Evolutionary conservation across 257 asterid species (phyloP).

Genomic region (Verbena officinalis): DNA sequence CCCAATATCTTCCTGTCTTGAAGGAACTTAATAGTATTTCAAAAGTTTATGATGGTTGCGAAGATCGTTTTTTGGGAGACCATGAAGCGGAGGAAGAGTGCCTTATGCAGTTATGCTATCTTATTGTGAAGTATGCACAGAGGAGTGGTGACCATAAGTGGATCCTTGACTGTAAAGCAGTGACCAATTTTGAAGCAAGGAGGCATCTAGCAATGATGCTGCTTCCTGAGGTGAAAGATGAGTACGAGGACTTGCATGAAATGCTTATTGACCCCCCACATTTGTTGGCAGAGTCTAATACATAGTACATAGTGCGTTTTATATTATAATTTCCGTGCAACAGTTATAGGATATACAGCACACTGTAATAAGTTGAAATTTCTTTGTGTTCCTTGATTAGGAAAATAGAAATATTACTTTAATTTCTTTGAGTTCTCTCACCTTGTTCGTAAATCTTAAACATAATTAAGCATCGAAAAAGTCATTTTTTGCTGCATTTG

Average conservation of each 20-base stretch:
- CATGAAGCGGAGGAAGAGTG: slow-evolving; percentile 60
- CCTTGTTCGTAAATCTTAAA: too few species aligned
- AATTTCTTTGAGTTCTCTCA: too few species aligned
- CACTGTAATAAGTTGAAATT: too few species aligned
- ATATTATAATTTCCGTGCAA: too few species aligned
- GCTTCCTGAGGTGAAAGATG: slow-evolving; percentile 89
- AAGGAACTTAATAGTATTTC: slow-evolving; percentile 70
- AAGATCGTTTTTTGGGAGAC: slow-evolving; percentile 64
- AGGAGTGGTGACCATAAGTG: slow-evolving; percentile 74
- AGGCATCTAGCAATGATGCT: slow-evolving; percentile 79
- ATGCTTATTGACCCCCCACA: slow-evolving; percentile 94
- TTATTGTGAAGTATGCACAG: slow-evolving; percentile 67
- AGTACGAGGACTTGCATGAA: slow-evolving; percentile 82
- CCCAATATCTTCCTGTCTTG: slow-evolving; percentile 66
- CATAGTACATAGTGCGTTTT: too few species aligned
- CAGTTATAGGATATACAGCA: too few species aligned
- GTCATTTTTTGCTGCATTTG: too few species aligned
- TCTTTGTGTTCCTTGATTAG: too few species aligned
- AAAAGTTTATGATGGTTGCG: slow-evolving; percentile 54
- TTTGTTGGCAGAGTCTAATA: slow-evolving; percentile 80
- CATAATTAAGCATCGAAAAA: too few species aligned
- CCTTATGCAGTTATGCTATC: slow-evolving; percentile 61
- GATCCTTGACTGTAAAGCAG: slow-evolving; percentile 77
- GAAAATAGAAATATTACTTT: too few species aligned
- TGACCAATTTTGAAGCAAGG: slow-evolving; percentile 79